These are phyloP conservation scores for Quercus tomentella DNA, from an alignment of 331 rosid genomes.

Conservation along the genomic window DNA sequence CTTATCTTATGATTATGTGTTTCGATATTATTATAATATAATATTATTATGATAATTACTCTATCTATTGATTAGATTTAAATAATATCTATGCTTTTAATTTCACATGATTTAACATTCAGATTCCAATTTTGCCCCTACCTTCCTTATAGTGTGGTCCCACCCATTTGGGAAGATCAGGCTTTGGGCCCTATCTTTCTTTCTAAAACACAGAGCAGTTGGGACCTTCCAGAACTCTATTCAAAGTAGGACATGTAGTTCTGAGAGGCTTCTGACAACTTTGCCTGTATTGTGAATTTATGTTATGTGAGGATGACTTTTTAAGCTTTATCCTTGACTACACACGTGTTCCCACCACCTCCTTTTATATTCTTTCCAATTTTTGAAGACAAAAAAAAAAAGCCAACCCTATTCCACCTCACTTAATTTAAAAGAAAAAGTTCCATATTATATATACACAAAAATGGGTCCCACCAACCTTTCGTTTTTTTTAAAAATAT, in stretches of 20 bases:
- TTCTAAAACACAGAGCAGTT: slow-evolving; percentile 22
- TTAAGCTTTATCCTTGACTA: slow-evolving; percentile 10
- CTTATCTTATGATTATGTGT: slow-evolving; percentile 10
- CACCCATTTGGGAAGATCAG: not conserved
- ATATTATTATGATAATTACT: slow-evolving; percentile 5
- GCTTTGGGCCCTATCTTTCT: not conserved
- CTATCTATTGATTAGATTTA: not conserved
- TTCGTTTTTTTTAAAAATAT: too few relatives aligned
- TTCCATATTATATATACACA: not conserved
- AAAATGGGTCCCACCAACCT: too few relatives aligned
- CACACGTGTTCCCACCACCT: slow-evolving; percentile 41
- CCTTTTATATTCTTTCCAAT: not conserved
- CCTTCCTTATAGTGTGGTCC: slow-evolving; percentile 23
- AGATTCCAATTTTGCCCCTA: slow-evolving; percentile 30
- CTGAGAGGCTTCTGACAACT: slow-evolving; percentile 30
- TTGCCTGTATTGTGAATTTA: too few relatives aligned
- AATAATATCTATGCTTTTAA: slow-evolving; percentile 13
- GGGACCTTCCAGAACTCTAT: slow-evolving; percentile 35
- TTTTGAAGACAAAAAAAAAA: not conserved
- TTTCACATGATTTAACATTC: not conserved
- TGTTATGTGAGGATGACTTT: slow-evolving; percentile 29
- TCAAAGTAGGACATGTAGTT: slow-evolving; percentile 33
- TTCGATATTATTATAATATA: not conserved
- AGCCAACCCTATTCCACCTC: not conserved
- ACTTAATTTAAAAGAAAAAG: not conserved